phyloP scores from a whole-genome alignment of 768 basidiomycete genomes.

The Auricularia sp. region DNA sequence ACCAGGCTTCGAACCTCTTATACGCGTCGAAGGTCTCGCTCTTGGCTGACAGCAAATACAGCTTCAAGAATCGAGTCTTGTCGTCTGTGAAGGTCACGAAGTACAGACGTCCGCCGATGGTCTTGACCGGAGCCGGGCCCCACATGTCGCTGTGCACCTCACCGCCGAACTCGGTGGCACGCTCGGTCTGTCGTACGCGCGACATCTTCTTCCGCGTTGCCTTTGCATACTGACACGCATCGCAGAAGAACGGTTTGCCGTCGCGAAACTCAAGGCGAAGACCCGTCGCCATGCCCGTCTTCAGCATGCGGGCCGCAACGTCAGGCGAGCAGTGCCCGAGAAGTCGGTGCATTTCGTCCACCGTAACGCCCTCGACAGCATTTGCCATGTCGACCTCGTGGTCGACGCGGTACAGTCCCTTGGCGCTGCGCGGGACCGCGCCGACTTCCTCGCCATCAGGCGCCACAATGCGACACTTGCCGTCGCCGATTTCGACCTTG shows the following conservation, averaged over 20 bases:
- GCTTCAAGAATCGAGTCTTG: not conserved
- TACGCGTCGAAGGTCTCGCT: not conserved
- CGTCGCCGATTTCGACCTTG: too few species aligned
- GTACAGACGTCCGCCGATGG: not conserved
- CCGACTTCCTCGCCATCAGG: too few species aligned
- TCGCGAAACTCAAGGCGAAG: not conserved
- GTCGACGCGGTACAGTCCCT: slow-evolving; percentile 18
- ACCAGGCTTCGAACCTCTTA: not conserved
- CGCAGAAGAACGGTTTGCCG: slow-evolving; percentile 24
- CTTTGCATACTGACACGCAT: slow-evolving; percentile 37
- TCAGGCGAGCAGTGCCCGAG: slow-evolving; percentile 25
- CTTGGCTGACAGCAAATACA: not conserved
- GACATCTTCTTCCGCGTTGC: slow-evolving; percentile 20
- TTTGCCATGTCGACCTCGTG: slow-evolving; percentile 5
- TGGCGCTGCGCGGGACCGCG: too few species aligned
- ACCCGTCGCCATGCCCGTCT: not conserved
- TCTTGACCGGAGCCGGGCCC: slow-evolving; percentile 12
- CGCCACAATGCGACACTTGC: too few species aligned
- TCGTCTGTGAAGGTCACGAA: slow-evolving; percentile 13
- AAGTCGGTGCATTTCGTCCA: slow-evolving; percentile 2
- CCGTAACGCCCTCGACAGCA: not conserved
- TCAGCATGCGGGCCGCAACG: not conserved
- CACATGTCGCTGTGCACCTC: slow-evolving; percentile 11
- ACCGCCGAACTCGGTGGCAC: not conserved
- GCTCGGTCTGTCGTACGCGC: not conserved